These are phyloP conservation scores for Pseudonitzschia multistriata DNA, from an alignment of 108 stramenopile species.

Conservation along the genomic window DNA sequence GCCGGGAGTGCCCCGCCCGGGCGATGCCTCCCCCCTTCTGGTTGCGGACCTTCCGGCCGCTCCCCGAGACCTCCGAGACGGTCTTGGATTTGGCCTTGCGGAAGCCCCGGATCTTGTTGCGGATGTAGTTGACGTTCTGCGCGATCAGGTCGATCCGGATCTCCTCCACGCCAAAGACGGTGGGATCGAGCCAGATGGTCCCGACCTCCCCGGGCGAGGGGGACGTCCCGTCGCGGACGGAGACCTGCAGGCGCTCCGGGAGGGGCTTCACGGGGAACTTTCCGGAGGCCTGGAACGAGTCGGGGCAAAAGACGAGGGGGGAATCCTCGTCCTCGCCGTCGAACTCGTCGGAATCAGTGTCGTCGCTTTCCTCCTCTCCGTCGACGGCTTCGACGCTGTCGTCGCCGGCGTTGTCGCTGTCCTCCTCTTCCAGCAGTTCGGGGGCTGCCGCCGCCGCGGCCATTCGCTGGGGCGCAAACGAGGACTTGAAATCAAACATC, in stretches of 20 bases:
- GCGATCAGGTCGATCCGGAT: constrained; percentile 81
- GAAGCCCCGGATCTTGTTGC: constrained; percentile 76
- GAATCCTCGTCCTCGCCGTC: constrained; percentile 27
- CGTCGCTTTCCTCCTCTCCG: constrained; percentile 3
- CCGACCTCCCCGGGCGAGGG: constrained; percentile 33
- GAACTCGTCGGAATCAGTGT: constrained; percentile 16
- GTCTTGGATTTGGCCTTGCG: constrained; percentile 87
- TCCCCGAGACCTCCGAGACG: constrained; percentile 70
- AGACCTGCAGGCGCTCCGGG: constrained; percentile 70
- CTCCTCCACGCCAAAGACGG: constrained; percentile 67
- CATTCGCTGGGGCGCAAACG: constrained; percentile 41
- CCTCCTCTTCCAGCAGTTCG: constrained; percentile 1
- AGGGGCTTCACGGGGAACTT: constrained; percentile 53
- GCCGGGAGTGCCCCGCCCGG: constrained; percentile 82
- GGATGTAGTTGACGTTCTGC: constrained; percentile 71
- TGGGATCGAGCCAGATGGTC: constrained; percentile 54
- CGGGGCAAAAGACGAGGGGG: constrained; percentile 25
- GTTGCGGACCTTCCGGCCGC: constrained; percentile 80
- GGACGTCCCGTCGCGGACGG: constrained; percentile 32
- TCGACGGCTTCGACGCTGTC: constrained; percentile 4
- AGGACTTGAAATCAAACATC: constrained; percentile 50
- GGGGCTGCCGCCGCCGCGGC: constrained; percentile 6
- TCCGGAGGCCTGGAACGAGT: constrained; percentile 17
- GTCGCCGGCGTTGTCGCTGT: background rate
- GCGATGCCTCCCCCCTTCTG: constrained; percentile 90